Evolutionary conservation across 306 rosid genomes (phyloP).

Genomic region (Herpetospermum pedunculosum): DNA sequence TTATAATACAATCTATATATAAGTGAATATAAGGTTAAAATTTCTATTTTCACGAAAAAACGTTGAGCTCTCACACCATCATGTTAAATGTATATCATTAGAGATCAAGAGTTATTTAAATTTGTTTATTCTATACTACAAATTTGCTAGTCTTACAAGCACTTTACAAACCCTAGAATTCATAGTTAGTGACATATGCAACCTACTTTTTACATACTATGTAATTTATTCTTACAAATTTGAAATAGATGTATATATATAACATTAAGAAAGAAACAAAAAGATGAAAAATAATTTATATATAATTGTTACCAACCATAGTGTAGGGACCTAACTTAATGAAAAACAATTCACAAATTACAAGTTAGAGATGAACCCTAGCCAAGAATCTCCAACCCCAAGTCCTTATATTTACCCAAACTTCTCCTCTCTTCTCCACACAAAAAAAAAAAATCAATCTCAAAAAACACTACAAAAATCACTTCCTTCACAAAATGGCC

Average conservation of each 20-base stretch:
- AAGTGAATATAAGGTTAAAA: no score
- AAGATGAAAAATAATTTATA: neutral
- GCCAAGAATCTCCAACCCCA: conserved; percentile 1
- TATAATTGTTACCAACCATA: neutral
- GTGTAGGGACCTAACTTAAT: neutral
- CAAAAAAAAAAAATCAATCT: neutral
- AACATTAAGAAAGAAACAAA: neutral
- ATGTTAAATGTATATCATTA: no score
- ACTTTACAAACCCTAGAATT: neutral
- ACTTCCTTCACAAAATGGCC: conserved; percentile 18
- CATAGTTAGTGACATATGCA: neutral
- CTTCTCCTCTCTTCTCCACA: neutral
- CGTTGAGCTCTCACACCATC: no score
- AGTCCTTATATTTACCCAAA: neutral
- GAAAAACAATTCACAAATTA: neutral
- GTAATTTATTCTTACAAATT: neutral
- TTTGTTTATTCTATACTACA: neutral
- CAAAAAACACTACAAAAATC: neutral
- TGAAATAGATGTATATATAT: neutral
- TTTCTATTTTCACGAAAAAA: neutral
- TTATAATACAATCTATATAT: no score
- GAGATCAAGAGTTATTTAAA: neutral
- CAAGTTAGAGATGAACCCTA: neutral
- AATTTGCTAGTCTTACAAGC: neutral
- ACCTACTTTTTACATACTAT: neutral